Conservation (phyloP, 2,329 filamentous ascomycete genomes). For the Microcyclosporella mali region DNA sequence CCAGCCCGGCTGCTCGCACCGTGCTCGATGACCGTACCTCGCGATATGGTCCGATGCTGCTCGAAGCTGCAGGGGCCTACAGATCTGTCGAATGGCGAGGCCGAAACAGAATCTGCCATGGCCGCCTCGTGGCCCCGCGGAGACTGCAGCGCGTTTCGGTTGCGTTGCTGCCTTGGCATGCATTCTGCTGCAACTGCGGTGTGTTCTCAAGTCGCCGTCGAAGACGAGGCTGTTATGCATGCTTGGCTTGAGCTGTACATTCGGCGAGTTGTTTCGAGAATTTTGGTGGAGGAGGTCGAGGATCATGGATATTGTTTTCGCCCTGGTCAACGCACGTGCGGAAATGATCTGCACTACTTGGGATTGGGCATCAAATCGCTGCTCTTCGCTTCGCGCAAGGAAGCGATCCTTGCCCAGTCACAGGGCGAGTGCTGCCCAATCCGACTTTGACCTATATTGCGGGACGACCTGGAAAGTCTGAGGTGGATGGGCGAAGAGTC, state of each 20-base stretch:
- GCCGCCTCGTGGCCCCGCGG: neutral
- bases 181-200: neutral
- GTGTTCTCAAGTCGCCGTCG: neutral
- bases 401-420: neutral
- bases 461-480: no score
- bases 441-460: no score
- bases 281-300: conserved; percentile 16
- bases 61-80: conserved; percentile 12
- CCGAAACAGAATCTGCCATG: neutral
- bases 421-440: neutral
- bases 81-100: conserved; percentile 10
- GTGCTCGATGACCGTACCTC: conserved; percentile 5
- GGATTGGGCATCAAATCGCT: conserved; percentile 12
- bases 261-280: conserved; percentile 17
- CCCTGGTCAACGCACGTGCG: conserved; percentile 16
- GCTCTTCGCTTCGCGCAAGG: neutral
- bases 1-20: conserved; percentile 9
- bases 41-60: no score
- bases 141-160: no score
- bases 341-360: conserved; percentile 17
- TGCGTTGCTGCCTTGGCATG: neutral
- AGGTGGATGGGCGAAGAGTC: no score
- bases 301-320: conserved; percentile 14
- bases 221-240: conserved; percentile 5
- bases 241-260: neutral